Conservation (phyloP, 176 grass and related monocot genomes). For the Thalia dealbata region DNA sequence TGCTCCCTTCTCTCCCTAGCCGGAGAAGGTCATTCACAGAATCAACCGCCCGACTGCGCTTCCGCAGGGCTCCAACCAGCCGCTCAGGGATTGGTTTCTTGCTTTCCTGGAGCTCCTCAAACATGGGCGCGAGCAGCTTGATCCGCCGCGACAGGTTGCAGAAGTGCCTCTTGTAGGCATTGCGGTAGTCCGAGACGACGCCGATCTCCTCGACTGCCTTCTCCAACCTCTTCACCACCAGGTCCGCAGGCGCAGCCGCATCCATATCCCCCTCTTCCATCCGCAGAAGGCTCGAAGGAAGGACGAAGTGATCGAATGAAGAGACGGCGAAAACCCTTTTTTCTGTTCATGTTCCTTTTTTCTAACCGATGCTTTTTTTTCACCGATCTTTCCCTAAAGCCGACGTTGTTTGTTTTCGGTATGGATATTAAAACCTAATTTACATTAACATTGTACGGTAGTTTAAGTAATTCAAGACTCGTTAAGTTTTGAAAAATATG, state of each 20-base stretch:
- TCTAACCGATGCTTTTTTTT: too few relatives aligned
- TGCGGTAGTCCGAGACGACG: slow-evolving; percentile 8
- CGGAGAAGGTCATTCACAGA: slow-evolving; percentile 11
- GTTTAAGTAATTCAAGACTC: too few relatives aligned
- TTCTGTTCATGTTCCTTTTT: too few relatives aligned
- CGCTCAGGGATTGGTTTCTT: background rate
- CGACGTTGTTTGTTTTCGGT: too few relatives aligned
- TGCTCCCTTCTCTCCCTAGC: slow-evolving; percentile 18
- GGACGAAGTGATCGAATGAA: background rate
- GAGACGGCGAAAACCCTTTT: too few relatives aligned
- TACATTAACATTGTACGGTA: too few relatives aligned
- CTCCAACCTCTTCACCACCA: slow-evolving; percentile 4
- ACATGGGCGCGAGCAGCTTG: slow-evolving; percentile 20
- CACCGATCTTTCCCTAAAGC: too few relatives aligned
- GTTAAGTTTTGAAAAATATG: too few relatives aligned
- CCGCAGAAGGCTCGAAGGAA: too few relatives aligned
- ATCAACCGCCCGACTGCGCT: slow-evolving; percentile 2
- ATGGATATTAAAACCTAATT: too few relatives aligned
- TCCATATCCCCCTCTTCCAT: slow-evolving; percentile 3
- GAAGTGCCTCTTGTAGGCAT: slow-evolving; percentile 19
- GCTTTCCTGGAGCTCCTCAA: slow-evolving; percentile 20
- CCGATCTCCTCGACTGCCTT: slow-evolving; percentile 18
- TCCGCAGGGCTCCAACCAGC: background rate
- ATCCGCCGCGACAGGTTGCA: slow-evolving; percentile 24
- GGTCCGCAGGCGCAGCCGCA: background rate